Conservation (phyloP, 805 yeast genomes). For the Yamadazyma kitorensis region DNA sequence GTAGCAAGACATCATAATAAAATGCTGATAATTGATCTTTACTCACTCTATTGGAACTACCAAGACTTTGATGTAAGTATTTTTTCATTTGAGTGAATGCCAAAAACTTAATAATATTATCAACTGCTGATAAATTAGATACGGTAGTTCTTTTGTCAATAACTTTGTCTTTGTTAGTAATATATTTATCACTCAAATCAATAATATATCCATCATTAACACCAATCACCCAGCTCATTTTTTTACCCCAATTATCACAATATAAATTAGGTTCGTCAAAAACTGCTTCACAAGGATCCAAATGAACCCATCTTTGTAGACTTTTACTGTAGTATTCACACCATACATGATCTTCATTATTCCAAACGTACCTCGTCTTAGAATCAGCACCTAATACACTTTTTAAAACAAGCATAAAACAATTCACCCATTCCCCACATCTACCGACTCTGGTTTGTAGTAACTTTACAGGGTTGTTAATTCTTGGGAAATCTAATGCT, state of each 20-base stretch:
- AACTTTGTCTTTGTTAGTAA: conserved; percentile 27
- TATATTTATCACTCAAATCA: conserved; percentile 72
- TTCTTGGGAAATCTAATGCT: conserved; percentile 66
- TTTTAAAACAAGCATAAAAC: conserved; percentile 67
- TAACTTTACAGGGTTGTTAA: conserved; percentile 62
- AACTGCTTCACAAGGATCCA: conserved; percentile 85
- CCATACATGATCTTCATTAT: conserved; percentile 95
- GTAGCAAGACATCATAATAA: conserved; percentile 31
- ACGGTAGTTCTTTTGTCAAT: conserved; percentile 39
- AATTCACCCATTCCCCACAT: conserved; percentile 95
- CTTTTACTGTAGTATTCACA: conserved; percentile 74
- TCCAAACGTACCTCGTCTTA: conserved; percentile 71
- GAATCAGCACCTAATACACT: conserved; percentile 50
- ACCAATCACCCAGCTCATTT: conserved; percentile 85
- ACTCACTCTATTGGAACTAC: background rate
- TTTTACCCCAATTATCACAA: conserved; percentile 86
- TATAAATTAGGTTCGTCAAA: conserved; percentile 80
- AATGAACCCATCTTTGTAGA: conserved; percentile 75
- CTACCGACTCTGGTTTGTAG: conserved; percentile 68
- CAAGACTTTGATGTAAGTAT: background rate
- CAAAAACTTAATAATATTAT: conserved; percentile 28
- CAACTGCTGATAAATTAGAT: conserved; percentile 39
- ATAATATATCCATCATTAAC: conserved; percentile 56
- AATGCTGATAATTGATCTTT: conserved; percentile 20
- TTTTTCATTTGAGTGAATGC: conserved; percentile 6